Base-by-base conservation (phyloP, 2,329 filamentous ascomycete species). In the Metarhizium anisopliae region DNA sequence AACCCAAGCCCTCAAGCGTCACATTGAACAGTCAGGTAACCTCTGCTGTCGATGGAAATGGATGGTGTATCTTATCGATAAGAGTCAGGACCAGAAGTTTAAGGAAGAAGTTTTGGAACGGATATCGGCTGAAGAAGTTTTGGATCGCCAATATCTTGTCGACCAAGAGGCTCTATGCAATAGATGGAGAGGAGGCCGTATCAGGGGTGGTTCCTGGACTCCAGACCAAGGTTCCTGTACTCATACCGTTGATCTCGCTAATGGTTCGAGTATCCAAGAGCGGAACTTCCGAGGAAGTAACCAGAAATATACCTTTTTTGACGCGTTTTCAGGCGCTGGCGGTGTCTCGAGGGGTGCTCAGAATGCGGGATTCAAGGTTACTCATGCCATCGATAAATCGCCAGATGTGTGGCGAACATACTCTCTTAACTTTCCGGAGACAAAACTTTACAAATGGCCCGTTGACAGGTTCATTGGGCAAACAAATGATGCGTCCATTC, bases 301-400 rank as follows among this genome's bases (percentile, higher is more conserved):
- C 0, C 78, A 81, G 50, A 74, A 72, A 43, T 89, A 89, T 58
- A 87, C 83, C 0, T 81, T 86, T 29, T 86, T 82, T 1, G 90
- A 94, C 63, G 77, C 80, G 0, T 94, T 89, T 59, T 87, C 82
- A 38, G 88, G 89, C 1, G 86, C 81, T 2, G 89, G 90, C 0
- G 89, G 89, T 4, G 81, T 82, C 1, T 87, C 87, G 0, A 72
- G 79, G 2, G 89, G 87, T 0, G 87, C 87, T 0, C 65, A 72
- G 20, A 66, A 67, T 14, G 76, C 77, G 0, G 87, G 87, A 0
- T 70, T 91, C 14, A 69, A 74, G 3, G 64, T 89, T 0, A 70
- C 72, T 29, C 84, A 82, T 67, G 84, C 80, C 0, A 79, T 92
- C 11, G 90, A 95, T 62, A 75, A 81, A 18, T 79, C 81, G 55